Conservation (phyloP, 331 rosid genomes). For the Cucumis variabilis region DNA sequence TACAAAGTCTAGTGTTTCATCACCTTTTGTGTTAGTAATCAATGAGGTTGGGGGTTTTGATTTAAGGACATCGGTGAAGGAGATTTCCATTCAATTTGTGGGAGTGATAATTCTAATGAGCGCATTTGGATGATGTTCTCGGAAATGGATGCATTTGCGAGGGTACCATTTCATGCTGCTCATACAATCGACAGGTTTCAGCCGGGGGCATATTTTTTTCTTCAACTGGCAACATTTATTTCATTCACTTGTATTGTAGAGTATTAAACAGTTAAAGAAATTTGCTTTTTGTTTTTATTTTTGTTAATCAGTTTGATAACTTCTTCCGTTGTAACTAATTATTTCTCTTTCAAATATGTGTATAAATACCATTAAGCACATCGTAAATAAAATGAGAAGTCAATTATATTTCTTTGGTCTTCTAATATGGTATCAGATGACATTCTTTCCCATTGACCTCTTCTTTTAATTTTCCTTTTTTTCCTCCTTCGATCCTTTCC, state of each 20-base stretch:
- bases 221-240: background rate
- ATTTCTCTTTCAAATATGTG: too few species aligned
- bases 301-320: too few species aligned
- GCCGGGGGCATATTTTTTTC: background rate
- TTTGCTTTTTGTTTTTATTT: too few species aligned
- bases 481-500: background rate
- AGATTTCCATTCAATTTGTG: constrained; percentile 82
- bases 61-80: constrained; percentile 77
- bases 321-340: too few species aligned
- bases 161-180: constrained; percentile 90
- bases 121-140: constrained; percentile 83
- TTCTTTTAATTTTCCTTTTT: background rate
- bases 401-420: too few species aligned
- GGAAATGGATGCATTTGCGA: constrained; percentile 77
- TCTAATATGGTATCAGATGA: too few species aligned
- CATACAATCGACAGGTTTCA: constrained; percentile 73
- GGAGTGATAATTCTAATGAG: constrained; percentile 76
- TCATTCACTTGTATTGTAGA: background rate
- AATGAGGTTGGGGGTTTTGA: constrained; percentile 63
- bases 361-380: too few species aligned
- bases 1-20: constrained; percentile 76
- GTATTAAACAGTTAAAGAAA: too few species aligned
- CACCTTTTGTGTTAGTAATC: constrained; percentile 86
- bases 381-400: too few species aligned
- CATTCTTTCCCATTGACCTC: background rate